Conservation (phyloP, 148 eudicot species). For the Rhododendron kiyosumense region DNA sequence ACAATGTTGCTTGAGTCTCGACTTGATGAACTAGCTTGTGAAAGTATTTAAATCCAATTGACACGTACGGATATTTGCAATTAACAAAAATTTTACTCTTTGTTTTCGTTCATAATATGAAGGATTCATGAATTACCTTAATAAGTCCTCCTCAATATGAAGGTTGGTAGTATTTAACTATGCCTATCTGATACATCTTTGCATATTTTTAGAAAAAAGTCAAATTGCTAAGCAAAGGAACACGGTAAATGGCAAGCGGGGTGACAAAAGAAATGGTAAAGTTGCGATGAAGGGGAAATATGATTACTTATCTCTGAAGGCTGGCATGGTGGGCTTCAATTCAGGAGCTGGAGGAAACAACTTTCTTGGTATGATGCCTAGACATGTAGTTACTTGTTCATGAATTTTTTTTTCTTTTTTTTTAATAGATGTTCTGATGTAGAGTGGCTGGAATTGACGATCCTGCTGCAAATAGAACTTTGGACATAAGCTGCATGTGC, state of each 20-base stretch:
- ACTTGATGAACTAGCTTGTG: not conserved
- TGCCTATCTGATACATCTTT: not conserved
- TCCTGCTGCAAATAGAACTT: not conserved
- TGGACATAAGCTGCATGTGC: not conserved
- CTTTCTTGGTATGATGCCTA: constrained; percentile 55
- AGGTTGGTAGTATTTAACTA: not conserved
- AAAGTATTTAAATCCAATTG: not conserved
- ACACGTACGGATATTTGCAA: not conserved
- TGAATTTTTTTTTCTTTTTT: not conserved
- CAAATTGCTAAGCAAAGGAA: constrained; percentile 50
- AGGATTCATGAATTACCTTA: not conserved
- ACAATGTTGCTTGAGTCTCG: not conserved
- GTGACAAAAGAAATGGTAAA: constrained; percentile 79
- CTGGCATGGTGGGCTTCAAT: constrained; percentile 58
- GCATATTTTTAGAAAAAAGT: constrained; percentile 42
- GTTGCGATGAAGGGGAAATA: constrained; percentile 50
- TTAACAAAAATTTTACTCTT: not conserved
- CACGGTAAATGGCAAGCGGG: constrained; percentile 55
- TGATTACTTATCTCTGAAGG: constrained; percentile 64
- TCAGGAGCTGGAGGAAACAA: constrained; percentile 64
- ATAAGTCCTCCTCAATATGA: not conserved
- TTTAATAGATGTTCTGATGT: not conserved
- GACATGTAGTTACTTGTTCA: not conserved
- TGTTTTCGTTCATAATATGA: not conserved
- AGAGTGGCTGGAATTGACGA: not conserved